Conservation (phyloP, 2,329 filamentous ascomycete species). For the Chlorencoelia australis region DNA sequence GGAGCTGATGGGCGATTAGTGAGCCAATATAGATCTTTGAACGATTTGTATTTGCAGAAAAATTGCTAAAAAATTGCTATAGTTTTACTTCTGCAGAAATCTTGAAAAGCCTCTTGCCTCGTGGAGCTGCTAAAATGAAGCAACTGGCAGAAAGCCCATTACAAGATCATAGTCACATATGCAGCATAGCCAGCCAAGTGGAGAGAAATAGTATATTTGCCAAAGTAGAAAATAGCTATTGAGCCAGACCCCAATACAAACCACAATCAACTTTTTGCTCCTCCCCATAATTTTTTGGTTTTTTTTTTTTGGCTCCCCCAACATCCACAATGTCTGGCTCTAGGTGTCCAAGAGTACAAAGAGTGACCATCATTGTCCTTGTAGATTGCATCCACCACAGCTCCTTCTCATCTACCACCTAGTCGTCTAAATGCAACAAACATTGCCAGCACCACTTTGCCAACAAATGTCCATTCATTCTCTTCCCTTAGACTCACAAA, state of each 20-base stretch:
- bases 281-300: constrained; percentile 15
- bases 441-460: constrained; percentile 12
- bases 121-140: too few species aligned
- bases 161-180: constrained; percentile 2
- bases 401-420: constrained; percentile 11
- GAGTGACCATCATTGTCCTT: constrained; percentile 20
- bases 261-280: constrained; percentile 12
- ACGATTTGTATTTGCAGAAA: too few species aligned
- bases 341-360: constrained; percentile 18
- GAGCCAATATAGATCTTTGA: too few species aligned
- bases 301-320: constrained; percentile 11
- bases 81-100: too few species aligned
- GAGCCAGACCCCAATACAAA: constrained; percentile 19
- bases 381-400: constrained; percentile 11
- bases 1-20: too few species aligned
- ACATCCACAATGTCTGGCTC: constrained; percentile 19
- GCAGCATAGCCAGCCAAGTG: neutral
- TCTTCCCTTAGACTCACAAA: constrained; percentile 13
- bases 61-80: too few species aligned
- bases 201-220: constrained; percentile 16
- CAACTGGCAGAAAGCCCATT: too few species aligned
- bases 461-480: constrained; percentile 2
- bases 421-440: constrained; percentile 10
- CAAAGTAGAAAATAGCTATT: constrained; percentile 16
- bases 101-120: too few species aligned